phyloP scores from a whole-genome alignment of 768 basidiomycete genomes.

The Gymnopilus dilepis region DNA sequence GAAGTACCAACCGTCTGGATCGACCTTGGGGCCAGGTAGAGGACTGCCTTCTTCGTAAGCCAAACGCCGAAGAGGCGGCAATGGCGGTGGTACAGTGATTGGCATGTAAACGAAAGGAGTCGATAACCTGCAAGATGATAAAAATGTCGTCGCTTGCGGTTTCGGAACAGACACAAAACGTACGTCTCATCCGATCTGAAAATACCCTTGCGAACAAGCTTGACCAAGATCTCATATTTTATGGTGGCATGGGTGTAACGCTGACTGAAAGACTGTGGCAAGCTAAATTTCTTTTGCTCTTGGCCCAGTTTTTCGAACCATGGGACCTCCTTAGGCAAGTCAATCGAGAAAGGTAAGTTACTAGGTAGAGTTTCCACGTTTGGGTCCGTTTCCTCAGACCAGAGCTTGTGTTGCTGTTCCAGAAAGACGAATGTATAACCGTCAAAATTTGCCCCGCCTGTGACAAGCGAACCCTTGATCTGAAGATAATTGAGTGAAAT shows the following conservation, averaged over 20 bases:
- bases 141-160: background rate
- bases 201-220: slow-evolving; percentile 33
- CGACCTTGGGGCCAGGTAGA: slow-evolving; percentile 41
- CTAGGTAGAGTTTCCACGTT: slow-evolving; percentile 23
- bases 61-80: slow-evolving; percentile 40
- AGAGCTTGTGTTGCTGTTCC: background rate
- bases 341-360: slow-evolving; percentile 40
- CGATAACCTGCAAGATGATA: slow-evolving; percentile 27
- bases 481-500: background rate
- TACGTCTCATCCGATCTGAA: slow-evolving; percentile 37
- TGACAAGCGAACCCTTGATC: background rate
- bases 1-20: slow-evolving; percentile 47
- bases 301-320: slow-evolving; percentile 22
- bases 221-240: slow-evolving; percentile 39
- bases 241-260: slow-evolving; percentile 39
- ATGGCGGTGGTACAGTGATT: slow-evolving; percentile 33
- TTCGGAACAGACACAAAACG: background rate
- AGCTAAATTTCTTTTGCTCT: slow-evolving; percentile 28
- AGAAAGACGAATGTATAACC: slow-evolving; percentile 9
- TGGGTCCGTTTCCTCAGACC: background rate
- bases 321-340: slow-evolving; percentile 42
- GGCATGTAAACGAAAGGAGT: slow-evolving; percentile 39
- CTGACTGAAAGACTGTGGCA: slow-evolving; percentile 44
- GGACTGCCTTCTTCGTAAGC: slow-evolving; percentile 41
- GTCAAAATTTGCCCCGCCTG: background rate